phyloP scores from a whole-genome alignment of 225 moss, liverwort and hornwort species.

The Anthoceros angustus region DNA sequence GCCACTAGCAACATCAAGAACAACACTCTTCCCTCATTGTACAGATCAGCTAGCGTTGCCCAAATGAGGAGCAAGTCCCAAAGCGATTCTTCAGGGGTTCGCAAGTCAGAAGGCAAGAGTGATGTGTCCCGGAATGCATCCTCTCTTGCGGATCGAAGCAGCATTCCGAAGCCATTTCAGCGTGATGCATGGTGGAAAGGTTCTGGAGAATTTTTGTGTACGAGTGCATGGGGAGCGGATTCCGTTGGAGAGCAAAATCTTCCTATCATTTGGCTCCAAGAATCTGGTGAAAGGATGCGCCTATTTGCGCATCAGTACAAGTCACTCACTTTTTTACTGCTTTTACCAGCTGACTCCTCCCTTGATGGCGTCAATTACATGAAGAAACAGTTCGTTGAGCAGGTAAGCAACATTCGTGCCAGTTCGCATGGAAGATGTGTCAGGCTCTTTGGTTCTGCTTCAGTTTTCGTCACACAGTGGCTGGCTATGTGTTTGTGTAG shows the following conservation, averaged over 20 bases:
- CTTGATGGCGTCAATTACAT: constrained; percentile 33
- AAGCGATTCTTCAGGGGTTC: background rate
- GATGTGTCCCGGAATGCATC: constrained; percentile 10
- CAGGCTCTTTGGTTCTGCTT: background rate
- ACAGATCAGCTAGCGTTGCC: constrained; percentile 16
- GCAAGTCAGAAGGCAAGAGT: constrained; percentile 8
- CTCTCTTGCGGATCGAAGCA: constrained; percentile 18
- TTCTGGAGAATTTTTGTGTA: constrained; percentile 55
- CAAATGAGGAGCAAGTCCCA: background rate
- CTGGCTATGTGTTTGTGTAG: constrained; percentile 16
- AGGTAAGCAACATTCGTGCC: constrained; percentile 24
- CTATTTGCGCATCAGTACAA: constrained; percentile 54
- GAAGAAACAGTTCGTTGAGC: constrained; percentile 46
- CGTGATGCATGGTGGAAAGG: constrained; percentile 91
- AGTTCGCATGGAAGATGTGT: background rate
- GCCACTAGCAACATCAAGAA: constrained; percentile 15
- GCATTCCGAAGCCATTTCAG: constrained; percentile 53
- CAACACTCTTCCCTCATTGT: constrained; percentile 13
- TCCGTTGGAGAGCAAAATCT: constrained; percentile 25
- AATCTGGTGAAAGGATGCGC: constrained; percentile 43
- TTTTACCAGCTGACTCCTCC: constrained; percentile 36
- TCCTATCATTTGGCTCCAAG: constrained; percentile 52
- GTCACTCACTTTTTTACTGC: constrained; percentile 47
- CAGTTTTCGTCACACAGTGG: constrained; percentile 1
- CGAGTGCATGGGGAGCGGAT: constrained; percentile 54